Percentiles rank a stretch among this genome's conserved stretches.
Evolutionary conservation across 2,329 filamentous ascomycete genomes (phyloP).

Genomic region (Dothideomycetes sp.): DNA sequence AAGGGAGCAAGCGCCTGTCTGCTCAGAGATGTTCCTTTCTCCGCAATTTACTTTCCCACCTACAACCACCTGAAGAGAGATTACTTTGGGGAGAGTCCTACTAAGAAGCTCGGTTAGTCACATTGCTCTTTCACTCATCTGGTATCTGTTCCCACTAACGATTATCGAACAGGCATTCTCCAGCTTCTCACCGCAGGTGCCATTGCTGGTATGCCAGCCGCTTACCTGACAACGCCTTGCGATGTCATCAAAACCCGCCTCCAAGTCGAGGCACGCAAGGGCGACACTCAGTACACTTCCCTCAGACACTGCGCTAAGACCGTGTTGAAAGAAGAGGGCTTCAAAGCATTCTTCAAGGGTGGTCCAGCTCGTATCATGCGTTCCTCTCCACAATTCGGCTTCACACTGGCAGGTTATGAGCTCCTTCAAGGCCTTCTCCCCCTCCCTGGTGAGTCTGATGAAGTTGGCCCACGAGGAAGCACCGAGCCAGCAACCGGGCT

Average conservation of each 20-base stretch:
- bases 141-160: background rate
- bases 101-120: constrained; percentile 61
- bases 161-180: constrained; percentile 44
- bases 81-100: constrained; percentile 78
- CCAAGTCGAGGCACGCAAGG: constrained; percentile 94
- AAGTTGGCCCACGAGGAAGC: constrained; percentile 40
- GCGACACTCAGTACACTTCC: constrained; percentile 77
- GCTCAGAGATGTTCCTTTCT: constrained; percentile 93
- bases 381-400: constrained; percentile 94
- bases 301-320: constrained; percentile 76
- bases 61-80: constrained; percentile 93
- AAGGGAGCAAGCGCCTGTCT: constrained; percentile 93
- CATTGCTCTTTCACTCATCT: background rate
- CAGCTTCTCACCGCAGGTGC: constrained; percentile 91
- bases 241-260: constrained; percentile 99
- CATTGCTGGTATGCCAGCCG: constrained; percentile 51
- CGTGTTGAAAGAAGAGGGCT: constrained; percentile 82
- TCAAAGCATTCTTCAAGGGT: constrained; percentile 97
- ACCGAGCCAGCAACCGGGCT: constrained; percentile 54
- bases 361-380: constrained; percentile 89
- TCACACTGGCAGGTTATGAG: constrained; percentile 93
- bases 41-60: constrained; percentile 95
- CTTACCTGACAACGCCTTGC: constrained; percentile 89
- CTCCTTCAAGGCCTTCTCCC: constrained; percentile 73
- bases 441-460: constrained; percentile 55